A percentile compares a stretch with the other conserved stretches of the same genome.
These are phyloP conservation scores for Globisporangium okanoganense DNA, from an alignment of 352 stramenopile species.

Conservation along the genomic window DNA sequence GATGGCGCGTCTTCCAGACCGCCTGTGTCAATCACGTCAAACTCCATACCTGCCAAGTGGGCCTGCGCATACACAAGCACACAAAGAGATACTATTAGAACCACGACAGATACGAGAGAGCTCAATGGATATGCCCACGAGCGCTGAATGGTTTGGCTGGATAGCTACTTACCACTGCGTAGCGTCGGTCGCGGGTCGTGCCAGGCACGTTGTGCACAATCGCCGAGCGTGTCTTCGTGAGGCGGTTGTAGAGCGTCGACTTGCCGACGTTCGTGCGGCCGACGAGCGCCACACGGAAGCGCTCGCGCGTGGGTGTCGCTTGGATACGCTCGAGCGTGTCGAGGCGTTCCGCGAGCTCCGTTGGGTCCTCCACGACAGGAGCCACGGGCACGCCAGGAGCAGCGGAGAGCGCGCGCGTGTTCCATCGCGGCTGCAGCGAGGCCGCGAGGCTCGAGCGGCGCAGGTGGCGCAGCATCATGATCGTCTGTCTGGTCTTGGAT, in stretches of 20 bases:
- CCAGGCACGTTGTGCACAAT: constrained; percentile 85
- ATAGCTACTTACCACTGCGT: constrained; percentile 44
- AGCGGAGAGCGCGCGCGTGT: constrained; percentile 8
- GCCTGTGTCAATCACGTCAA: constrained; percentile 83
- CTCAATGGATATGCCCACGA: neutral
- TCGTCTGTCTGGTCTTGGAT: neutral
- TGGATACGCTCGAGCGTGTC: constrained; percentile 35
- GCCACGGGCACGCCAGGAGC: constrained; percentile 1
- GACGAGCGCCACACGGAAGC: constrained; percentile 76
- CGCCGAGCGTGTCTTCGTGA: constrained; percentile 69
- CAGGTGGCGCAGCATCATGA: constrained; percentile 40
- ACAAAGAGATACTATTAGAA: neutral
- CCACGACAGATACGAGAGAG: neutral
- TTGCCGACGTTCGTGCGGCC: constrained; percentile 83
- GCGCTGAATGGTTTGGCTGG: neutral
- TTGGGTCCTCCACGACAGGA: constrained; percentile 1
- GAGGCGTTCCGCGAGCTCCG: constrained; percentile 25
- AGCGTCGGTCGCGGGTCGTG: constrained; percentile 75
- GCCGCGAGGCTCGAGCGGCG: constrained; percentile 20
- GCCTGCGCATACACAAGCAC: constrained; percentile 19
- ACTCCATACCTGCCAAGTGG: constrained; percentile 60
- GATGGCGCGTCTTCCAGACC: constrained; percentile 68
- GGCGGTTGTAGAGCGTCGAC: constrained; percentile 81
- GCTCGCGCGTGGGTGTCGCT: constrained; percentile 32
- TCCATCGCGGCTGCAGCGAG: constrained; percentile 14